Conservation (phyloP, 495 filamentous ascomycete species). For the Tuber melanosporum region DNA sequence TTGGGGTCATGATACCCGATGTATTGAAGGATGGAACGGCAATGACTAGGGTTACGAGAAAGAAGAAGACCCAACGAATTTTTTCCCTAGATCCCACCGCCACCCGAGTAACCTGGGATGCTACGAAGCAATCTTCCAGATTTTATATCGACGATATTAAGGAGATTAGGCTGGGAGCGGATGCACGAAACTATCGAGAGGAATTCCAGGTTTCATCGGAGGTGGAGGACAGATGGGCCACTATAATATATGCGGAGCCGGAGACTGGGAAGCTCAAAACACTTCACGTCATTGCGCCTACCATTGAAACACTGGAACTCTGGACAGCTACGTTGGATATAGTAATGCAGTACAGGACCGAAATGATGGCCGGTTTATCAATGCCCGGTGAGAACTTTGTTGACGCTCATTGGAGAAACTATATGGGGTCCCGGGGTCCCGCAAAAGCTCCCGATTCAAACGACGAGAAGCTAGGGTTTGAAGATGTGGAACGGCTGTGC, state of each 20-base stretch:
- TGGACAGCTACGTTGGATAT: constrained; percentile 78
- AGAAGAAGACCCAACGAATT: constrained; percentile 63
- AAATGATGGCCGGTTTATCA: constrained; percentile 79
- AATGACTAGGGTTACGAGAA: constrained; percentile 76
- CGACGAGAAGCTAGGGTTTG: constrained; percentile 65
- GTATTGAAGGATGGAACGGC: constrained; percentile 66
- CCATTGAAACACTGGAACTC: constrained; percentile 58
- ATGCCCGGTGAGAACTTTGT: constrained; percentile 70
- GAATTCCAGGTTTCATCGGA: constrained; percentile 63
- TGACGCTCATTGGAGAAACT: constrained; percentile 73
- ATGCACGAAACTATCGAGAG: constrained; percentile 81
- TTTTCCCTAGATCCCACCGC: constrained; percentile 73
- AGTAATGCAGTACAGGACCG: constrained; percentile 72
- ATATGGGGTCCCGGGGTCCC: constrained; percentile 65
- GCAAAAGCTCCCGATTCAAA: constrained; percentile 50
- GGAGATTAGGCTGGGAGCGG: constrained; percentile 76
- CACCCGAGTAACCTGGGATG: constrained; percentile 83
- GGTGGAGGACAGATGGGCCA: constrained; percentile 68
- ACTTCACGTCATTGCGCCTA: constrained; percentile 70
- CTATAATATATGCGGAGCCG: constrained; percentile 70
- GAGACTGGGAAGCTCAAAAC: constrained; percentile 63
- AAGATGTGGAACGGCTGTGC: constrained; percentile 72
- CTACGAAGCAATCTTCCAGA: constrained; percentile 65
- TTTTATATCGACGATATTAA: constrained; percentile 94
- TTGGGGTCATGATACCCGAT: constrained; percentile 64